Base-by-base conservation (phyloP, 1,284 basidiomycete species). In the Butyriboletus appendiculatus region DNA sequence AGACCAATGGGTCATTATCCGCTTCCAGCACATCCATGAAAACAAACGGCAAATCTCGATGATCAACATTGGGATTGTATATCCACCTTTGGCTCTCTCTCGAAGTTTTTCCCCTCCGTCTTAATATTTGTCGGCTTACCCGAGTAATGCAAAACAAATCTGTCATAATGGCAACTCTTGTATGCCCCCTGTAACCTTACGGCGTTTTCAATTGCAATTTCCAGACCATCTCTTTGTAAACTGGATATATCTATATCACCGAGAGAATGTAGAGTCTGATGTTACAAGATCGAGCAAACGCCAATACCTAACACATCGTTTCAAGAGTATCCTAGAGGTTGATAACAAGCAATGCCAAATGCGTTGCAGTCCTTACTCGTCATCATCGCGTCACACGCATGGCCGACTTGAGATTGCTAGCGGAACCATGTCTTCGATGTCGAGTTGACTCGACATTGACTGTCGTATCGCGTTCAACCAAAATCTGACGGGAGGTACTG, bases 1-100 rank as follows among this genome's bases (percentile, higher is more conserved):
- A 84, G 70, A 74, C 79, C 39, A 85, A 86, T 59, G 71, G 73
- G 56, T 62, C 69, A 57, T 40, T 59, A 51, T 53, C 72, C 56
- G 52, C 72, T 51, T 69, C 73, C 53, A 68, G 56, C 34, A 42
- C 62, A 33, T 54, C 73, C 58, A 46, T 65, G 59, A 73, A 75
- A 55, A 52, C 66, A 11, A 74, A 73, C 35, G 71, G 63, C 61
- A 75, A 74, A 45, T 39, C 62, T 3, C 63, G 71, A 56, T 73
- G 60, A 68, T 52, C 35, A 24, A 48, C 39, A 35, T 34, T 49
- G 46, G 46, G 33, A 49, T 50, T 42, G 34, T 50, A 16, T 50
- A 45, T 48, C 44, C 42, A 41, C 20, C 42, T 35, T 64, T 52
- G 46, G 43, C 38, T 49, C 40, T 37, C 42, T 50, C 54, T 52